phyloP scores from a whole-genome alignment of 306 rosid genomes.

The Morella rubra region DNA sequence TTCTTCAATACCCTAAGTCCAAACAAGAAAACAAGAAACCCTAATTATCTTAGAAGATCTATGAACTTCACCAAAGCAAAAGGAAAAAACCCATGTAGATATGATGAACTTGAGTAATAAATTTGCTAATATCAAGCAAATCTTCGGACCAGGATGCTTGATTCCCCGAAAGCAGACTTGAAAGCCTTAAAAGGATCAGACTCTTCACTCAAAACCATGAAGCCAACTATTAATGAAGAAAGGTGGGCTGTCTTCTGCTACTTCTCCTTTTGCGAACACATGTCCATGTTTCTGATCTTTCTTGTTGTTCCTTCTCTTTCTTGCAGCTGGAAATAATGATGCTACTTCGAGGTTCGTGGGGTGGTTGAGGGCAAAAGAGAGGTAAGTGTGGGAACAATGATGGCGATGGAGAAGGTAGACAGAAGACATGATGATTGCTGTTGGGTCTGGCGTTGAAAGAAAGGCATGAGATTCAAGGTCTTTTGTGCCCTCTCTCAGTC shows the following conservation, averaged over 20 bases:
- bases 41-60: not conserved
- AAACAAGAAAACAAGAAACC: not conserved
- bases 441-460: slow-evolving; percentile 43
- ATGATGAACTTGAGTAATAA: slow-evolving; percentile 5
- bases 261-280: slow-evolving; percentile 13
- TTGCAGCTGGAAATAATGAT: slow-evolving; percentile 36
- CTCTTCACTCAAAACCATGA: slow-evolving; percentile 24
- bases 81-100: not conserved
- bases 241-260: slow-evolving; percentile 11
- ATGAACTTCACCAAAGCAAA: not conserved
- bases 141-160: slow-evolving; percentile 92
- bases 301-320: slow-evolving; percentile 19
- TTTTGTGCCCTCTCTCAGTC: slow-evolving; percentile 20
- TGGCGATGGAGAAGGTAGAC: slow-evolving; percentile 56
- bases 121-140: slow-evolving; percentile 49
- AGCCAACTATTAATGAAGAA: slow-evolving; percentile 10
- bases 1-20: not conserved
- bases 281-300: slow-evolving; percentile 16
- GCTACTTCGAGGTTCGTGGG: slow-evolving; percentile 42
- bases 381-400: slow-evolving; percentile 60
- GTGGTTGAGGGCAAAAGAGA: slow-evolving; percentile 42
- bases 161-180: slow-evolving; percentile 60
- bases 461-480: slow-evolving; percentile 36
- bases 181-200: not conserved
- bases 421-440: slow-evolving; percentile 58